phyloP scores from a whole-genome alignment of 2,329 filamentous ascomycete species.

The Cephalotrichum gorgonifer region DNA sequence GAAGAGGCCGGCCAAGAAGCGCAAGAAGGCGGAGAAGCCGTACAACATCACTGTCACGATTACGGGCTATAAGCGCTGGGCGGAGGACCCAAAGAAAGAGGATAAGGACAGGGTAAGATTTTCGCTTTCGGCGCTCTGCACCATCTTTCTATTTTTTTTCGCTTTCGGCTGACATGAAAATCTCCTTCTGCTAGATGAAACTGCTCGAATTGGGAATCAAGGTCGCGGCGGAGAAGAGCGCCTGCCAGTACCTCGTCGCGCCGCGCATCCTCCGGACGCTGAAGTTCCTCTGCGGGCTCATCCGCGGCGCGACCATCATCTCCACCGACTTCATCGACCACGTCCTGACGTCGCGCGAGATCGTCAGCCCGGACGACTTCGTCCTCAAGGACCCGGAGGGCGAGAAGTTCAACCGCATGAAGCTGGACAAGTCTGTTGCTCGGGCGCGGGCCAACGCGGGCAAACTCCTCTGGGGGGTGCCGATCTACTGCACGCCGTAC shows the following conservation, averaged over 20 bases:
- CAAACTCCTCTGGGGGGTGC: constrained; percentile 62
- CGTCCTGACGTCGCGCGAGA: constrained; percentile 50
- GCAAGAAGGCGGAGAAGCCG: constrained; percentile 34
- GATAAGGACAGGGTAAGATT: constrained; percentile 65
- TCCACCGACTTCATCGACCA: constrained; percentile 69
- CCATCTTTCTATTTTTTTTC: neutral
- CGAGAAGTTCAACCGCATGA: constrained; percentile 62
- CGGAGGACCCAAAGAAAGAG: constrained; percentile 61
- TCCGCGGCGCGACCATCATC: constrained; percentile 68
- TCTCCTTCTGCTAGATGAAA: constrained; percentile 67
- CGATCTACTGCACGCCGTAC: constrained; percentile 73
- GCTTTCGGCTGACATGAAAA: constrained; percentile 11
- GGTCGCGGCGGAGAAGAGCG: constrained; percentile 63
- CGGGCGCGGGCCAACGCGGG: constrained; percentile 69
- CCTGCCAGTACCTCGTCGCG: constrained; percentile 79
- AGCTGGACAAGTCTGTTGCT: constrained; percentile 54
- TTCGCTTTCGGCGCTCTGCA: neutral
- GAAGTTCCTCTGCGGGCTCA: constrained; percentile 85
- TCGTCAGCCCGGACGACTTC: constrained; percentile 56
- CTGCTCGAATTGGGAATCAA: constrained; percentile 75
- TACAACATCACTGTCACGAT: constrained; percentile 62
- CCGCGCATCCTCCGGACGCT: constrained; percentile 80
- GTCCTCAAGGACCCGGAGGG: constrained; percentile 59
- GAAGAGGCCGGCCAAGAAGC: constrained; percentile 43
- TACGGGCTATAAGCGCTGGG: constrained; percentile 78